Evolutionary conservation across 495 filamentous ascomycete species (phyloP).

Genomic region (Talaromyces stipitatus): DNA sequence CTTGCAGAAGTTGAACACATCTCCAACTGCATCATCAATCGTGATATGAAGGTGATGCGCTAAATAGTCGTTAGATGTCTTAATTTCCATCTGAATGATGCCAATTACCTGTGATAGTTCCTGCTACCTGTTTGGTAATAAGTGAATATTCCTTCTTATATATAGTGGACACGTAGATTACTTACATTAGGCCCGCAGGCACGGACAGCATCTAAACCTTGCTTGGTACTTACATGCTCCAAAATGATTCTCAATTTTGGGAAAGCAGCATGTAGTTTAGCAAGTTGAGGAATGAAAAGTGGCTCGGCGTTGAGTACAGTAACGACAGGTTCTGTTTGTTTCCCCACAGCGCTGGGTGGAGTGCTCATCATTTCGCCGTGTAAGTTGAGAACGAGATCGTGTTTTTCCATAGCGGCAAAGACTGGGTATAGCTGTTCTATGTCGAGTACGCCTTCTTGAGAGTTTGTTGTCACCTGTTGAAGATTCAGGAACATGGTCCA

Average conservation of each 20-base stretch:
- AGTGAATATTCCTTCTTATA: too few species aligned
- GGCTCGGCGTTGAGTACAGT: constrained; percentile 77
- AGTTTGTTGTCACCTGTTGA: constrained; percentile 67
- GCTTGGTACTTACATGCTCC: constrained; percentile 73
- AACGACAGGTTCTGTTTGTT: constrained; percentile 21
- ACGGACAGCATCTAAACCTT: constrained; percentile 71
- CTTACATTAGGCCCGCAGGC: constrained; percentile 64
- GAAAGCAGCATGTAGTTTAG: constrained; percentile 62
- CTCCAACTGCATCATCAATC: constrained; percentile 65
- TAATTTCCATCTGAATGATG: not conserved
- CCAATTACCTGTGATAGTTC: constrained; percentile 46
- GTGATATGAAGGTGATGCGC: constrained; percentile 78
- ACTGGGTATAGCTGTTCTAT: constrained; percentile 67
- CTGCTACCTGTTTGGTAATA: constrained; percentile 24
- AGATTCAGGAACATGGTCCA: not conserved
- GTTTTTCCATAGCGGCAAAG: constrained; percentile 69
- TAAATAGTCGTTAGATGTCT: constrained; percentile 10
- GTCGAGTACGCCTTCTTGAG: constrained; percentile 68
- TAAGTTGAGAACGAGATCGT: constrained; percentile 55
- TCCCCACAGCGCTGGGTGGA: constrained; percentile 18
- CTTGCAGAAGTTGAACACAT: constrained; percentile 84
- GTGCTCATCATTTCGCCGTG: constrained; percentile 52
- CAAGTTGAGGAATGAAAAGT: constrained; percentile 69
- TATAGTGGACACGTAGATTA: not conserved
- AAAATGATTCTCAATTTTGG: constrained; percentile 74